These are phyloP conservation scores for Pseudocercospora pini-densiflorae DNA, from an alignment of 2,329 filamentous ascomycete genomes.

Conservation along the genomic window DNA sequence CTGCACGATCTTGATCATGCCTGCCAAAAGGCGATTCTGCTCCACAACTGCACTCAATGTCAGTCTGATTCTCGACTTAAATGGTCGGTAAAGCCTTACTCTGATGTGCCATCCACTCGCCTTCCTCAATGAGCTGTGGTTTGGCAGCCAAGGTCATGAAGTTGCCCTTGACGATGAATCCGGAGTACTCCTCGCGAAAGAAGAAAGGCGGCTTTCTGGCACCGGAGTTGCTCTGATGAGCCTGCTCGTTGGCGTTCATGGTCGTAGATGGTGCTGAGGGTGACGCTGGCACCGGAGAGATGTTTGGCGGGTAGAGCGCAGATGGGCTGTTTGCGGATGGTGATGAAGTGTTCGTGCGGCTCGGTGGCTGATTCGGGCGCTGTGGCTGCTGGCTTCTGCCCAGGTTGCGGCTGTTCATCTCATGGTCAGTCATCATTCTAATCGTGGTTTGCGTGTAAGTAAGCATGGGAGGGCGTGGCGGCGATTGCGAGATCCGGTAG, in stretches of 20 bases:
- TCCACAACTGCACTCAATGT: constrained; percentile 71
- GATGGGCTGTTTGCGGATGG: constrained; percentile 39
- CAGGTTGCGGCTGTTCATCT: constrained; percentile 38
- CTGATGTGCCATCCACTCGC: constrained; percentile 96
- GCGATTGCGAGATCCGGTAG: not conserved
- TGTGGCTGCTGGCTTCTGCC: constrained; percentile 34
- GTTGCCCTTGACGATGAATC: constrained; percentile 94
- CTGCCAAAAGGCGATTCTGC: constrained; percentile 86
- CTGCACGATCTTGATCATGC: constrained; percentile 86
- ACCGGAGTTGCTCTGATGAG: constrained; percentile 40
- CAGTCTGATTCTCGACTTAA: not conserved
- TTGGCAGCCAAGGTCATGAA: constrained; percentile 94
- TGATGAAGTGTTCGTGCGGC: constrained; percentile 38
- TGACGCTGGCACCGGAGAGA: constrained; percentile 40
- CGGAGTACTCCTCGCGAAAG: constrained; percentile 75
- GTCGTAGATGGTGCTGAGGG: constrained; percentile 55
- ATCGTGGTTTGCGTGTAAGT: not conserved
- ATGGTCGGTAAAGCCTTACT: constrained; percentile 58
- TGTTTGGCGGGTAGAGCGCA: constrained; percentile 33
- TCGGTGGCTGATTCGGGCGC: constrained; percentile 35
- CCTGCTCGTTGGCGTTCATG: constrained; percentile 70
- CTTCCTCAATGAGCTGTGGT: constrained; percentile 90
- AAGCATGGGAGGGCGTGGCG: constrained; percentile 8
- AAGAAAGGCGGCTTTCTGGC: constrained; percentile 61
- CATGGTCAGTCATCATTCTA: constrained; percentile 14